Evolutionary conservation across 805 yeast genomes (phyloP).

Genomic region (Yarrowia deformans): DNA sequence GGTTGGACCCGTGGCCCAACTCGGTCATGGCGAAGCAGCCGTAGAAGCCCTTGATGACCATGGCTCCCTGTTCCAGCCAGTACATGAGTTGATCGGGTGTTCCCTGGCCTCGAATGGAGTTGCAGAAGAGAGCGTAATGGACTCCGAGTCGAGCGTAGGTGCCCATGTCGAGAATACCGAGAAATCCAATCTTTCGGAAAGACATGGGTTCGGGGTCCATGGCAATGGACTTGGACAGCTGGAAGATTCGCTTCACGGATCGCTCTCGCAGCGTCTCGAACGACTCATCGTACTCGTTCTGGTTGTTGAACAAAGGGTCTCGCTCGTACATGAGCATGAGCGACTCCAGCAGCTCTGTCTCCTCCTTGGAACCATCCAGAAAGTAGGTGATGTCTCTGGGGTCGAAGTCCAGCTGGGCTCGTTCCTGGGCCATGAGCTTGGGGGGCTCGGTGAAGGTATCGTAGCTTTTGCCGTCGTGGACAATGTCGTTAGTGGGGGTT

Average conservation of each 20-base stretch:
- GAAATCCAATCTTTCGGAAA: constrained; percentile 44
- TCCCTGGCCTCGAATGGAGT: constrained; percentile 86
- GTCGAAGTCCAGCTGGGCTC: constrained; percentile 52
- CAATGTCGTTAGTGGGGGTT: constrained; percentile 18
- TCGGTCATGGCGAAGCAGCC: constrained; percentile 97
- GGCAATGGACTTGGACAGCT: constrained; percentile 44
- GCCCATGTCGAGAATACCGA: constrained; percentile 67
- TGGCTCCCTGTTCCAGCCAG: constrained; percentile 73
- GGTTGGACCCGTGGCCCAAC: constrained; percentile 91
- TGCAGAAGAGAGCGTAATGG: constrained; percentile 82
- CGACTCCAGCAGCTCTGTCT: constrained; percentile 52
- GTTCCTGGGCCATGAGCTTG: constrained; percentile 52
- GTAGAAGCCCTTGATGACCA: constrained; percentile 53
- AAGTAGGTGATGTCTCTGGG: constrained; percentile 54
- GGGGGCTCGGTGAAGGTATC: constrained; percentile 51
- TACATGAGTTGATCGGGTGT: constrained; percentile 80
- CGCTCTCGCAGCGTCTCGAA: constrained; percentile 53
- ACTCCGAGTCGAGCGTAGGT: constrained; percentile 84
- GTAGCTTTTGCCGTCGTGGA: constrained; percentile 37
- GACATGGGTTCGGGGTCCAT: constrained; percentile 46
- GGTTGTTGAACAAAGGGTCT: constrained; percentile 59
- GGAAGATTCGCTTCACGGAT: constrained; percentile 49
- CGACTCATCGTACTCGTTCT: constrained; percentile 57
- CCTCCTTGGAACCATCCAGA: constrained; percentile 54
- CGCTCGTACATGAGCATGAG: constrained; percentile 59